phyloP scores from a whole-genome alignment of 78 protist species.

The Dictyostelium purpureum region DNA sequence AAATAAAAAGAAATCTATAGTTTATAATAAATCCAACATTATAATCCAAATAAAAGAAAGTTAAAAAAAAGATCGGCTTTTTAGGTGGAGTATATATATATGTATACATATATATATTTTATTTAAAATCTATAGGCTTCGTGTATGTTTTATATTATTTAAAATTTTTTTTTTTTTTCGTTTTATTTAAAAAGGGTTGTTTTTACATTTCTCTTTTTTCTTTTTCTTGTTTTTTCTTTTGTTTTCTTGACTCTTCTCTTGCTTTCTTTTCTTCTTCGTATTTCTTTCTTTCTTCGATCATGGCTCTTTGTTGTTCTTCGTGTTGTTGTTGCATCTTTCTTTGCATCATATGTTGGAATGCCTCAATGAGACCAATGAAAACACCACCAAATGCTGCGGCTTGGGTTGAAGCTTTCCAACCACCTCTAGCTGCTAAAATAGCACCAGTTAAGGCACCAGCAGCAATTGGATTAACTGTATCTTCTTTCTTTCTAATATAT shows the following conservation, averaged over 20 bases:
- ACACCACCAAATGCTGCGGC: slow-evolving; percentile 64
- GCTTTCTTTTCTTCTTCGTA: background rate
- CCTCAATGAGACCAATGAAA: slow-evolving; percentile 71
- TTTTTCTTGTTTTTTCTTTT: slow-evolving; percentile 3
- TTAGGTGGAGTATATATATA: too few relatives aligned
- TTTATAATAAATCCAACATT: background rate
- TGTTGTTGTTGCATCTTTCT: slow-evolving; percentile 14
- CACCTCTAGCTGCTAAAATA: slow-evolving; percentile 42
- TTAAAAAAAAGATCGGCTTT: too few relatives aligned
- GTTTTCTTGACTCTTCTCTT: background rate
- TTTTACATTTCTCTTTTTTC: background rate
- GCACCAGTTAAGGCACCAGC: slow-evolving; percentile 76
- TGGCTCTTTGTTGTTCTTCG: background rate
- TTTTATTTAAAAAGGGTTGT: background rate
- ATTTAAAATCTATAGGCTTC: too few relatives aligned
- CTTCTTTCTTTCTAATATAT: slow-evolving; percentile 55
- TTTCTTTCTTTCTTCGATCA: background rate
- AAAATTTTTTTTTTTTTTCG: background rate
- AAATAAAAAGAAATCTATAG: background rate
- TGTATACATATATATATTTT: too few relatives aligned
- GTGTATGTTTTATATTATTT: too few relatives aligned
- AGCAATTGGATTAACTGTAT: slow-evolving; percentile 49
- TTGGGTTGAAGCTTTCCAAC: slow-evolving; percentile 22
- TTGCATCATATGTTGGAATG: slow-evolving; percentile 33
- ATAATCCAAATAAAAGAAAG: too few relatives aligned